These are phyloP conservation scores for Trichoderma sp. DNA, from an alignment of 2,329 filamentous ascomycete species.

Conservation along the genomic window DNA sequence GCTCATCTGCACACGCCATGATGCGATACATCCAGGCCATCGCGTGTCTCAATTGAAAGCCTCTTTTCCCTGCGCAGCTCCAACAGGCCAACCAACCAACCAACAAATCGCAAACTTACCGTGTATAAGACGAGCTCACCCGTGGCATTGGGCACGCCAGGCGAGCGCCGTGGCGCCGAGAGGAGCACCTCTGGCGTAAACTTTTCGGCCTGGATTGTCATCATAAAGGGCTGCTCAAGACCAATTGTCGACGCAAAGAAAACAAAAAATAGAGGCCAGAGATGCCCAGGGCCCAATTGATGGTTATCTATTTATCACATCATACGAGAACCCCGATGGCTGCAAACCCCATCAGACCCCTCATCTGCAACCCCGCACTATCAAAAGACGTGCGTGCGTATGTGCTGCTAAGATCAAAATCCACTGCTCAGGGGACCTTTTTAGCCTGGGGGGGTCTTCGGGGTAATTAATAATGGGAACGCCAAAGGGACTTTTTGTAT, in stretches of 20 bases:
- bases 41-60: not conserved
- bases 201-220: slow-evolving; percentile 68
- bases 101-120: slow-evolving; percentile 33
- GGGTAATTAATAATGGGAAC: not conserved
- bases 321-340: slow-evolving; percentile 10
- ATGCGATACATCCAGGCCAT: not conserved
- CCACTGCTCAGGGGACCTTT: not conserved
- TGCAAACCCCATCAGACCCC: slow-evolving; percentile 7
- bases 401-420: not conserved
- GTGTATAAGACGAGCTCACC: slow-evolving; percentile 65
- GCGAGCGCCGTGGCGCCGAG: slow-evolving; percentile 69
- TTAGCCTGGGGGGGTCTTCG: not conserved
- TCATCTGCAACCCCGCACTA: slow-evolving; percentile 19
- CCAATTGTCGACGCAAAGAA: not conserved
- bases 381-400: not conserved
- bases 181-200: slow-evolving; percentile 77
- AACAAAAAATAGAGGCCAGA: not conserved
- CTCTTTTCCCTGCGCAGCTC: not conserved
- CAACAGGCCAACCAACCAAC: not conserved
- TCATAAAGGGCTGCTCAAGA: slow-evolving; percentile 35
- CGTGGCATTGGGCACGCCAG: slow-evolving; percentile 65
- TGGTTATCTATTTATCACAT: not conserved
- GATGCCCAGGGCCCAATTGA: not conserved
- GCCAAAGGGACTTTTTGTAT: not conserved
- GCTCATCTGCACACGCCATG: not conserved